These are phyloP conservation scores for Sclerotinia trifoliorum DNA, from an alignment of 2,329 filamentous ascomycete genomes.

Conservation along the genomic window DNA sequence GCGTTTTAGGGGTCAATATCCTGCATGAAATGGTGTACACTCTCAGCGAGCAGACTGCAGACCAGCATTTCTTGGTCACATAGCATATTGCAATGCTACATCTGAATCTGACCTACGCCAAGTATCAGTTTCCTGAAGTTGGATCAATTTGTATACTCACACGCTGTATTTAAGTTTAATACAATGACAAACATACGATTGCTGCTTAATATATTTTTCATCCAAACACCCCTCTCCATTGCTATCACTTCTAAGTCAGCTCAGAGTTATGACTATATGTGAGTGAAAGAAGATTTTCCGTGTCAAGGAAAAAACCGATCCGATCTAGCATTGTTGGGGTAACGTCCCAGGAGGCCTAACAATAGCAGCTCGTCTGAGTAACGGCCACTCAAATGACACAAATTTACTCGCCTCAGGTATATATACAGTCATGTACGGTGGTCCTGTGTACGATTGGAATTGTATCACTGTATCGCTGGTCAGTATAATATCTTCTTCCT, in stretches of 20 bases:
- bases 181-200: background rate
- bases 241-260: background rate
- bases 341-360: slow-evolving; percentile 17
- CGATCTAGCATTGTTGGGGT: slow-evolving; percentile 4
- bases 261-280: slow-evolving; percentile 14
- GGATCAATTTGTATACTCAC: background rate
- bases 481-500: background rate
- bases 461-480: slow-evolving; percentile 23
- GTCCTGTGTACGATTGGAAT: slow-evolving; percentile 32
- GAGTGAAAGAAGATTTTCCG: background rate
- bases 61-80: background rate
- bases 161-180: background rate
- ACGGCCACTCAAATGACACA: slow-evolving; percentile 13
- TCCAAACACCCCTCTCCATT: slow-evolving; percentile 3
- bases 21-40: background rate
- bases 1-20: background rate
- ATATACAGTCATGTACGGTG: slow-evolving; percentile 1
- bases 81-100: background rate
- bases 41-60: background rate
- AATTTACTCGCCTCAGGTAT: slow-evolving; percentile 11
- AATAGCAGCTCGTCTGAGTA: slow-evolving; percentile 25
- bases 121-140: background rate
- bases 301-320: background rate
- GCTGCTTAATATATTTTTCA: background rate
- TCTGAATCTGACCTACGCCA: background rate